Percentiles rank a stretch among this genome's conserved stretches.
Evolutionary conservation across 2,329 filamentous ascomycete species (phyloP).

Genomic region (Cercospora sp.): DNA sequence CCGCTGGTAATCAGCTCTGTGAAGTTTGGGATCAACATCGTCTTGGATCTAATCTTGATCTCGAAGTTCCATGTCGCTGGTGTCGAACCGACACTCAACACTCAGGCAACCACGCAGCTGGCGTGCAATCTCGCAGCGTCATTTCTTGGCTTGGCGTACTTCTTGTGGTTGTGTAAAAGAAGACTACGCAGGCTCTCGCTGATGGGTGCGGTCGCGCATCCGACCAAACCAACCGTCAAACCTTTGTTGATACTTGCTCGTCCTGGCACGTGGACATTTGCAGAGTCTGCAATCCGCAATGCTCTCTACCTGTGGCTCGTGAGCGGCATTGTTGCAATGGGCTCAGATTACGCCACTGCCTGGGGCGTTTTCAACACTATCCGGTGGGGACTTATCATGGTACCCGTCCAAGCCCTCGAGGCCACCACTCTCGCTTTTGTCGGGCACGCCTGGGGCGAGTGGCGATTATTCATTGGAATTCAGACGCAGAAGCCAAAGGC

Average conservation of each 20-base stretch:
- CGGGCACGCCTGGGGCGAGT: slow-evolving; percentile 65
- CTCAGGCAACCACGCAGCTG: slow-evolving; percentile 64
- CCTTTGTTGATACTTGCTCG: slow-evolving; percentile 55
- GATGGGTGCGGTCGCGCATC: neutral
- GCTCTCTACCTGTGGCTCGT: slow-evolving; percentile 71
- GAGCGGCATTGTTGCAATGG: slow-evolving; percentile 63
- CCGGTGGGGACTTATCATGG: slow-evolving; percentile 73
- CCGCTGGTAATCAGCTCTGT: slow-evolving; percentile 64
- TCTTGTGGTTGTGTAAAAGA: slow-evolving; percentile 51
- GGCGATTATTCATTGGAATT: slow-evolving; percentile 43
- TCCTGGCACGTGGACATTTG: slow-evolving; percentile 61
- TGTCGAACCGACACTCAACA: slow-evolving; percentile 60
- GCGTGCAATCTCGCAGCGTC: slow-evolving; percentile 61
- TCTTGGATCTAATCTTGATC: slow-evolving; percentile 66
- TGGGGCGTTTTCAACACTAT: slow-evolving; percentile 76
- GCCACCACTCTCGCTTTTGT: slow-evolving; percentile 65
- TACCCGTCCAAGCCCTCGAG: slow-evolving; percentile 68
- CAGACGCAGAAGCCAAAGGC: slow-evolving; percentile 27
- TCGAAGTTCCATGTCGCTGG: slow-evolving; percentile 63
- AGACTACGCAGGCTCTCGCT: neutral
- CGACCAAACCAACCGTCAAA: slow-evolving; percentile 42
- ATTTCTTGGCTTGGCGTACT: slow-evolving; percentile 60
- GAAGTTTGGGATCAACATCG: slow-evolving; percentile 67
- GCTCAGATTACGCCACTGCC: slow-evolving; percentile 66
- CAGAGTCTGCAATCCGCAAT: slow-evolving; percentile 68